phyloP scores from a whole-genome alignment of 148 eudicot genomes.

The Camellia japonica region DNA sequence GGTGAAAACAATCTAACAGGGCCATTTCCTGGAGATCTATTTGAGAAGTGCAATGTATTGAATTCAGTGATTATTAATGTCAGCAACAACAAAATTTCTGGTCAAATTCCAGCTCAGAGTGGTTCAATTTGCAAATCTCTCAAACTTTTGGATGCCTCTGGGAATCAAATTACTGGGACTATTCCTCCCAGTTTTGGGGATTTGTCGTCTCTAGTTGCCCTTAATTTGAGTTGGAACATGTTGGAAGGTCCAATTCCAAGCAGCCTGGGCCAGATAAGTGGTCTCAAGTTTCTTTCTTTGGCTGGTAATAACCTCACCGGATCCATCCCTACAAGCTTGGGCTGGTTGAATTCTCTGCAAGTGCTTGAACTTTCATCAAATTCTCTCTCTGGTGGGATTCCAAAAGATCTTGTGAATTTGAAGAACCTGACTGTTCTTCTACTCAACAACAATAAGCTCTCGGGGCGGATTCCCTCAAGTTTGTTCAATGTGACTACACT shows the following conservation, averaged over 20 bases:
- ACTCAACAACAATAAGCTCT: slow-evolving; percentile 43
- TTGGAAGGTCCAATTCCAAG: slow-evolving; percentile 40
- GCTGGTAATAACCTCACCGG: slow-evolving; percentile 39
- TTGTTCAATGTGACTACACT: slow-evolving; percentile 36
- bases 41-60: slow-evolving; percentile 36
- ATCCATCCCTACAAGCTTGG: slow-evolving; percentile 37
- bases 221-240: slow-evolving; percentile 42
- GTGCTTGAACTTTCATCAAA: slow-evolving; percentile 45
- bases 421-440: slow-evolving; percentile 38
- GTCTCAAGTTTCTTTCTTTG: slow-evolving; percentile 37
- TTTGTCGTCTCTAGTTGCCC: slow-evolving; percentile 34
- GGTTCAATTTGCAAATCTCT: slow-evolving; percentile 38
- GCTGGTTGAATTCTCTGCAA: slow-evolving; percentile 45
- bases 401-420: slow-evolving; percentile 37
- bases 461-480: slow-evolving; percentile 40
- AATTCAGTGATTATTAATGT: slow-evolving; percentile 39
- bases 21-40: slow-evolving; percentile 34
- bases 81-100: slow-evolving; percentile 34
- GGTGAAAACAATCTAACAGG: slow-evolving; percentile 40
- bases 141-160: slow-evolving; percentile 37
- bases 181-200: slow-evolving; percentile 39
- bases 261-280: slow-evolving; percentile 30
- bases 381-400: slow-evolving; percentile 43
- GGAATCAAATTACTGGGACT: slow-evolving; percentile 38
- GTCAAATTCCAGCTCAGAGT: slow-evolving; percentile 32